phyloP scores from a whole-genome alignment of 805 yeast species.

The Torulaspora gathmanii region DNA sequence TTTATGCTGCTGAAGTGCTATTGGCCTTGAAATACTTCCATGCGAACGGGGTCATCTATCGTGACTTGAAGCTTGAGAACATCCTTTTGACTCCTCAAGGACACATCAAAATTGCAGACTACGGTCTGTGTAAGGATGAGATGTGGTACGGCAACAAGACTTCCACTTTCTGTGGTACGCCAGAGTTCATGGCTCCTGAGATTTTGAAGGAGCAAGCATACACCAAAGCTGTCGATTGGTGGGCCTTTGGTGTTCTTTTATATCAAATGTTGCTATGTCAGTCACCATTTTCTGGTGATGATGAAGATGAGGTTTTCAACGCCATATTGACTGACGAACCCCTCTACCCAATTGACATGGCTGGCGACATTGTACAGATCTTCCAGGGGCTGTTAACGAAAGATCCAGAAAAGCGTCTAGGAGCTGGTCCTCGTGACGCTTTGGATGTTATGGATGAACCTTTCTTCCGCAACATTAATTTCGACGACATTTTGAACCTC shows the following conservation, averaged over 20 bases:
- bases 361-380: slow-evolving; percentile 90
- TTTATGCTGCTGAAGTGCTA: slow-evolving; percentile 94
- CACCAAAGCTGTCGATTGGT: slow-evolving; percentile 96
- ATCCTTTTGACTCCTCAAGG: slow-evolving; percentile 85
- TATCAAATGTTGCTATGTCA: slow-evolving; percentile 96
- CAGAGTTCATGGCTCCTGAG: slow-evolving; percentile 99
- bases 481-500: slow-evolving; percentile 73
- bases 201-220: slow-evolving; percentile 88
- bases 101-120: slow-evolving; percentile 94
- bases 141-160: slow-evolving; percentile 85
- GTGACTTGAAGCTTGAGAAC: slow-evolving; percentile 94
- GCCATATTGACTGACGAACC: slow-evolving; percentile 97
- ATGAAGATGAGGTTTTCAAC: slow-evolving; percentile 93
- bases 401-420: slow-evolving; percentile 80
- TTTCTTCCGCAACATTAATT: slow-evolving; percentile 83
- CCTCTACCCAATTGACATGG: slow-evolving; percentile 93
- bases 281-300: slow-evolving; percentile 96
- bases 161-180: slow-evolving; percentile 96
- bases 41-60: slow-evolving; percentile 90
- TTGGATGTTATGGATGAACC: slow-evolving; percentile 93
- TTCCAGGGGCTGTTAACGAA: slow-evolving; percentile 86
- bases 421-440: slow-evolving; percentile 86
- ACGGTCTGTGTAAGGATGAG: slow-evolving; percentile 92
- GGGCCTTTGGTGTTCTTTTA: slow-evolving; percentile 97
- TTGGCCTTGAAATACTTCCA: slow-evolving; percentile 89